Base-by-base conservation (phyloP, 768 basidiomycete species). In the Tricholoma saponaceum region DNA sequence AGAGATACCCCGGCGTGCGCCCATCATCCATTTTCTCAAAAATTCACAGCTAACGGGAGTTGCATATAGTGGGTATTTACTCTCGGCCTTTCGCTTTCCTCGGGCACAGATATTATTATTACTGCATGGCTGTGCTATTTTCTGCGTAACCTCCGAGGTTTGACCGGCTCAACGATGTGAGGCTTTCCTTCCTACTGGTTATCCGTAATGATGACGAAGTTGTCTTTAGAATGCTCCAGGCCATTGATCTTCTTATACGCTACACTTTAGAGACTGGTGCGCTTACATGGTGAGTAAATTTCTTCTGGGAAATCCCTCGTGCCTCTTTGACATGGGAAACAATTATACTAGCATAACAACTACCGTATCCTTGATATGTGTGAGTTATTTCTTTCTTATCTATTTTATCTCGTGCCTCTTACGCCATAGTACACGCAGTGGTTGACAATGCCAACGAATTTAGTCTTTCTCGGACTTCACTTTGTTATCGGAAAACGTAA, bases 401-500 rank as follows among this genome's bases (percentile, higher is more conserved):
- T 22, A 14, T 52, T 23, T 26, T 28, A 54, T 58, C 28, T 60
- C 28, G 32, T 54, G 30, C n/a, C 18, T 49, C 35, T 25, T 8
- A 49, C 14, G 25, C 26, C 16, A 33, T 16, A 4, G 3, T 12
- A 25, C 30, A 16, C 12, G 13, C 60, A 75, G 74, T 80, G 79
- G 79, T 63, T 81, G 16, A 54, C 66, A 7, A 75, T 80, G 74
- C 73, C 77, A 4, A 51, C 60, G 20, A 79, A 75, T 56, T 67
- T 76, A 3, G 60, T 80, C 16, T 79, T 79, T 56, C 73, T 81
- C 62, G 76, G 76, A 9, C 61, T 81, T 8, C 78, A 81, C 58
- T 79, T 81, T 55, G 68, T 80, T 20, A 81, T 81, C 49, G 71
- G 69, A 41, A 81, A 81, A 60, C 56, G 79, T 80, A 55, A 51